A percentile compares a stretch with the other conserved stretches of the same genome.
phyloP scores from a whole-genome alignment of 2,329 filamentous ascomycete species.

The Paracorniculantispora psalliotae region DNA sequence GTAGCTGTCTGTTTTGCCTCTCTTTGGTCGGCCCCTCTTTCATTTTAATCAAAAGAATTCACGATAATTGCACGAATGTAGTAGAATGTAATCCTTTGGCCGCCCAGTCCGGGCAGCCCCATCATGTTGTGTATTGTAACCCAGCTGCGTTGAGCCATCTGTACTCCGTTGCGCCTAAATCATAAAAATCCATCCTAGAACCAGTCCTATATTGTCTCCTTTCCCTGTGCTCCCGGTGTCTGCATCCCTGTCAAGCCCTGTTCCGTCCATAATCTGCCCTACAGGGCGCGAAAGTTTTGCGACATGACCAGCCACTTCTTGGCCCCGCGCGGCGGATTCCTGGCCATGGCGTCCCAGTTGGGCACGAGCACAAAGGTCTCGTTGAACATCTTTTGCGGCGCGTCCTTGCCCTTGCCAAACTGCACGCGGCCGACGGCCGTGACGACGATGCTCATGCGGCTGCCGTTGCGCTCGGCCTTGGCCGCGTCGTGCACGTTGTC shows the following conservation, averaged over 20 bases:
- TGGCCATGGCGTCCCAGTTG: conserved; percentile 56
- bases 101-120: no score
- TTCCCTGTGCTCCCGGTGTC: not conserved
- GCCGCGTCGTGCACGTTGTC: conserved; percentile 37
- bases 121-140: no score
- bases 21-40: no score
- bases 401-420: conserved; percentile 59
- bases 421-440: conserved; percentile 68
- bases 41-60: no score
- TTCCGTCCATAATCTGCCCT: no score
- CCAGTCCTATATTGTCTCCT: not conserved
- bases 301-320: conserved; percentile 64
- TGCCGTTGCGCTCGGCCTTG: conserved; percentile 44
- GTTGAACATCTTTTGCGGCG: conserved; percentile 63
- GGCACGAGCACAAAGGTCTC: conserved; percentile 80
- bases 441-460: conserved; percentile 65
- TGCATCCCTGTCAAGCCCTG: no score
- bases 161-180: conserved; percentile 1
- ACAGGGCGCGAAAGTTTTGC: conserved; percentile 63
- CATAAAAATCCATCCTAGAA: not conserved
- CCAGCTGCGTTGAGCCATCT: not conserved
- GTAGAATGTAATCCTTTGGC: no score
- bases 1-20: no score
- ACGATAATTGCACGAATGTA: not conserved
- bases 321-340: conserved; percentile 47